Evolutionary conservation across 768 basidiomycete genomes (phyloP), one percentile per base, ranked within the genome.

Genomic region (Termitomyces sp.): DNA sequence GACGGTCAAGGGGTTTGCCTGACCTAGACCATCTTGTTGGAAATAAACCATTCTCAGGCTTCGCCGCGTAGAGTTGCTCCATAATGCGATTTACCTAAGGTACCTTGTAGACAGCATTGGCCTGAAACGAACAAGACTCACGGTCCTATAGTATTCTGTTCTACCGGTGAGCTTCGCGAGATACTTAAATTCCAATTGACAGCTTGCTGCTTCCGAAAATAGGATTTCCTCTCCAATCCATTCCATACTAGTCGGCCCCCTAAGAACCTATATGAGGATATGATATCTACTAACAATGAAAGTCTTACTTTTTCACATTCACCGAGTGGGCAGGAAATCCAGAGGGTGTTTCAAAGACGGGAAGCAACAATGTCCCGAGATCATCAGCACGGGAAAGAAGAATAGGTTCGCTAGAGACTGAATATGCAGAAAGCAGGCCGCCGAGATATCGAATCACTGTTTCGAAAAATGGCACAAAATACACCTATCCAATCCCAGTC

Each of bases 161-260:
- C 81, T 77, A 1, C 84, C 84, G 0, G 86, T 89, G 25, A 85
- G 62, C 59, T 86, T 80, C 1, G 86, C 84, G 2, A 90, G 76
- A 64, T 88, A 90, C 66, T 88, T 87, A 71, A 83, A 85, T 67
- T 91, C 89, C n/a, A 90, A 68, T 68, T 89, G 86, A 59, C 85
- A 81, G 39, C 79, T 82, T 8, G 72, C 65, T 2, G 70, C 68
- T 60, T 78, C 78, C 11, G 78, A 70, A 30, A 74, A 75, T 5
- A 74, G 55, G 3, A 68, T 63, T 1, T 40, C 63, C 51, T 12
- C 53, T 58, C 55, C 65, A 30, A 53, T 75, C 70, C 64, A 73
- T 58, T 65, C 76, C 58, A 39, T 63, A 48, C 28, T 68, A 58
- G 60, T 72, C 44, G 72, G 51, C 25, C 70, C 72, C 23, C 73